Evolutionary conservation across 371 early-diverging fungal species (phyloP), one percentile per base, ranked within the genome.

Genomic region (Syncephalis plumigaleata): DNA sequence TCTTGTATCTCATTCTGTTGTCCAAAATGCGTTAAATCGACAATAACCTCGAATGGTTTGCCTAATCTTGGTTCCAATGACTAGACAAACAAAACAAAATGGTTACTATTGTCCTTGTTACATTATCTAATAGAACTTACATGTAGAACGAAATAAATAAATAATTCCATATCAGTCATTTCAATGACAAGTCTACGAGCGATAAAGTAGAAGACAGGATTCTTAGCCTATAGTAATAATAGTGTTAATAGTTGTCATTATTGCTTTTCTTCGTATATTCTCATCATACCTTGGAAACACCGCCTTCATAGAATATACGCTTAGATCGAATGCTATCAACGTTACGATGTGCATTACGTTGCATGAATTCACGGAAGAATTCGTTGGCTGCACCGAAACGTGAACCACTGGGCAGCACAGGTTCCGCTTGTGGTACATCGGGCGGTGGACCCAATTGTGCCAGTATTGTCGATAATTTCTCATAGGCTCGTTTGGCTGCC

Each of bases 131-230:
- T 44, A 39, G 9, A 31, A 48, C 54, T 61, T 65, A 75, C 79
- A 55, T 81, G 79, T 51, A 86, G 63, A 36, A 81, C 60, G 46
- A 77, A 75, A 51, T 78, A 72, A 51, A 79, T 75, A 27, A 89
- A 59, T 15, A 85, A 56, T 24, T 91, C 88, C 64, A 90, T 81
- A 63, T 92, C 90, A 37, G 84, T 67, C 36, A 68, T 69, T 27
- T 88, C 84, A 37, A 79, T 65, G 48, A 73, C 64, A 22, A 92
- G 57, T 31, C 85, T 69, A 40, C 90, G 71, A 24, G 79, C 73
- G 46, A 92, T 82, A 55, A 77, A 80, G 60, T 91, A 92, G 45
- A 88, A 69, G 9, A 92, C 84, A 0, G 84, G 84, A 45, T 81
- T 61, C 42, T 31, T 31, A 31, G 4, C 31, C 31, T 31, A 31